phyloP scores from a whole-genome alignment of 805 yeast genomes.

The Spathaspora gorwiae region DNA sequence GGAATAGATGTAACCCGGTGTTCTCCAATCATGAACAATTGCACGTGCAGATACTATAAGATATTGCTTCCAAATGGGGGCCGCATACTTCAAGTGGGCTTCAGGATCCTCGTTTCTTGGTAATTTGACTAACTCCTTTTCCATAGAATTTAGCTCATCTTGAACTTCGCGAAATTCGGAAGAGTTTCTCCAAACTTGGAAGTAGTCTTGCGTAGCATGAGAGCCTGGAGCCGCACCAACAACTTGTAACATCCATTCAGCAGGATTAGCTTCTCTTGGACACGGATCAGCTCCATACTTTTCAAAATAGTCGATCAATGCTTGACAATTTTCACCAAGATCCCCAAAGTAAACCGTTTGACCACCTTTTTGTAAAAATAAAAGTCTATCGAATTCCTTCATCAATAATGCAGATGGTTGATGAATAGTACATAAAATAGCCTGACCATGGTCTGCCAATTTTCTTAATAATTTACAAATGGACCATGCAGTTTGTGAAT shows the following conservation, averaged over 20 bases:
- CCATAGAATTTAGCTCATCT: slow-evolving; percentile 60
- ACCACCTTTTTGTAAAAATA: slow-evolving; percentile 65
- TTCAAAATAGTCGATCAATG: slow-evolving; percentile 61
- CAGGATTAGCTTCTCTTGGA: slow-evolving; percentile 32
- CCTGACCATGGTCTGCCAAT: slow-evolving; percentile 31
- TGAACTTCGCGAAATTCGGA: slow-evolving; percentile 54
- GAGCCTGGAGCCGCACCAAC: slow-evolving; percentile 79
- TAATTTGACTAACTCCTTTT: slow-evolving; percentile 36
- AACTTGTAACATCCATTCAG: slow-evolving; percentile 88
- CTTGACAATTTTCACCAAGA: slow-evolving; percentile 55
- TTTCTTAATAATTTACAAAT: slow-evolving; percentile 30
- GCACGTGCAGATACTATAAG: slow-evolving; percentile 22
- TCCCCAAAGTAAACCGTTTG: slow-evolving; percentile 76
- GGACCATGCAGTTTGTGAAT: slow-evolving; percentile 34
- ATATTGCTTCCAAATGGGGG: slow-evolving; percentile 22
- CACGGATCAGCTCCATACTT: slow-evolving; percentile 52
- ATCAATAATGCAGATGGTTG: slow-evolving; percentile 77
- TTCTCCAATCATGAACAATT: slow-evolving; percentile 42
- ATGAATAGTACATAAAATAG: slow-evolving; percentile 54
- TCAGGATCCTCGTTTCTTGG: slow-evolving; percentile 13
- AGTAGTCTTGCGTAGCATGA: slow-evolving; percentile 60
- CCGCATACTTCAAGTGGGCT: slow-evolving; percentile 23
- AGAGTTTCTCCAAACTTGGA: slow-evolving; percentile 71
- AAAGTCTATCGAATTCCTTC: slow-evolving; percentile 68
- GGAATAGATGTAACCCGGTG: slow-evolving; percentile 58